These are phyloP conservation scores for Lasiosphaeria ovina DNA, from an alignment of 495 filamentous ascomycete genomes.

Conservation along the genomic window DNA sequence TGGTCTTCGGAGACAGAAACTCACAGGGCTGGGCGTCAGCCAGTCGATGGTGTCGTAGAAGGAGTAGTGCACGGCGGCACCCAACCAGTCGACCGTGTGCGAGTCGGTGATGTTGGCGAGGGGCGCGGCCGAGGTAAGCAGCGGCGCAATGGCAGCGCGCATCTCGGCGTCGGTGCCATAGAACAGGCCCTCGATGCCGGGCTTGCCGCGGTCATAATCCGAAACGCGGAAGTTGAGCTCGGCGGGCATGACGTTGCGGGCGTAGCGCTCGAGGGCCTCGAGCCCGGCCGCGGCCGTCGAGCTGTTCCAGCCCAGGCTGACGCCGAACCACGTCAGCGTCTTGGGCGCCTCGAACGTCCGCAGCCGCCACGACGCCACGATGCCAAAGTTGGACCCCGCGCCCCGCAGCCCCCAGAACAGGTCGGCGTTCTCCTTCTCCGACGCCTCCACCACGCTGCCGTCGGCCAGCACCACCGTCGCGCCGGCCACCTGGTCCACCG, in stretches of 20 bases:
- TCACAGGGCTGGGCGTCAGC: slow-evolving; percentile 17
- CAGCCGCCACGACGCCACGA: slow-evolving; percentile 36
- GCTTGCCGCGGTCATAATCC: slow-evolving; percentile 33
- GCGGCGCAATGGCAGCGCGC: slow-evolving; percentile 30
- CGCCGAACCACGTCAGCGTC: slow-evolving; percentile 37
- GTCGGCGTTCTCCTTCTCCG: slow-evolving; percentile 47
- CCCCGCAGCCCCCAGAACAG: slow-evolving; percentile 66
- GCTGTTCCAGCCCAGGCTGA: slow-evolving; percentile 27
- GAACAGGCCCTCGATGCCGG: slow-evolving; percentile 34
- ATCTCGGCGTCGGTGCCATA: slow-evolving; percentile 34
- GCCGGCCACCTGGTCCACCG: slow-evolving; percentile 17
- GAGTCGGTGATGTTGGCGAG: slow-evolving; percentile 18
- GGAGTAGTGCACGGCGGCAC: slow-evolving; percentile 33
- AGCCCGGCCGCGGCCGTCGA: slow-evolving; percentile 27
- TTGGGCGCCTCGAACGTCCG: slow-evolving; percentile 38
- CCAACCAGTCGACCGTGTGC: slow-evolving; percentile 33
- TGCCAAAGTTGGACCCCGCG: slow-evolving; percentile 44
- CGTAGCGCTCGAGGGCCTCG: slow-evolving; percentile 35
- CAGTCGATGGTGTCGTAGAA: slow-evolving; percentile 23
- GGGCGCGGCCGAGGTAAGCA: slow-evolving; percentile 29
- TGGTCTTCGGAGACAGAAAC: background rate
- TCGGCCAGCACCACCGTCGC: slow-evolving; percentile 31
- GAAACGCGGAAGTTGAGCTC: slow-evolving; percentile 41
- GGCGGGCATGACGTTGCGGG: slow-evolving; percentile 30
- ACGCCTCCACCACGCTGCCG: slow-evolving; percentile 55